phyloP scores from a whole-genome alignment of 192 early-diverging fungal species.

The Coemansia sp. region DNA sequence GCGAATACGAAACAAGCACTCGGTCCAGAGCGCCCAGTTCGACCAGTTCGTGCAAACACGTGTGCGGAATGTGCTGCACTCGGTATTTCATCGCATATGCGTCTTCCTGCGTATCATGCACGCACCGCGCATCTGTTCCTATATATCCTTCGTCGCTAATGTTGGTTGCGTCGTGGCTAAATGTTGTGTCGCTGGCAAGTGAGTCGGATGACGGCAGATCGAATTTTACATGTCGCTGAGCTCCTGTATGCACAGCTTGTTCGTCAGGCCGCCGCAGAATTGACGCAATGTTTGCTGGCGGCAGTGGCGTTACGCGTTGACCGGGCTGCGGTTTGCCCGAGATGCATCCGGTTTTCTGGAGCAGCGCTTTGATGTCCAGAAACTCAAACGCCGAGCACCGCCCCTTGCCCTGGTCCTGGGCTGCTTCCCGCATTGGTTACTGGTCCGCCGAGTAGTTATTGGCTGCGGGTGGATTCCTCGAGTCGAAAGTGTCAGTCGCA shows the following conservation, averaged over 20 bases:
- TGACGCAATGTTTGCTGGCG: slow-evolving; percentile 7
- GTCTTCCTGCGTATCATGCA: not conserved
- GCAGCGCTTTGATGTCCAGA: slow-evolving; percentile 26
- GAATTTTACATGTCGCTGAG: slow-evolving; percentile 34
- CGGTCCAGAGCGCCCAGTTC: slow-evolving; percentile 38
- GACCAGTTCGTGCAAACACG: slow-evolving; percentile 30
- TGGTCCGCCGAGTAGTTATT: not conserved
- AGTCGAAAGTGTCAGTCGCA: not conserved
- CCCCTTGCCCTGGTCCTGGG: slow-evolving; percentile 1
- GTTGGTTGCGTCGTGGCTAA: not conserved
- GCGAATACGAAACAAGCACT: slow-evolving; percentile 14
- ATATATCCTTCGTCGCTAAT: slow-evolving; percentile 13
- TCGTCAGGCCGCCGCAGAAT: slow-evolving; percentile 18
- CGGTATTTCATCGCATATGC: slow-evolving; percentile 6
- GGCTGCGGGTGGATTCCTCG: not conserved
- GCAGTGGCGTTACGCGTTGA: slow-evolving; percentile 19
- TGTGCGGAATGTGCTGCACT: slow-evolving; percentile 30
- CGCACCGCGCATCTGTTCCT: not conserved
- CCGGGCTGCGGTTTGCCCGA: slow-evolving; percentile 27
- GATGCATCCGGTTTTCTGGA: slow-evolving; percentile 23
- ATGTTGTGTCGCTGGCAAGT: not conserved
- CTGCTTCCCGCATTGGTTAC: slow-evolving; percentile 6
- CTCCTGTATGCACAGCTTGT: not conserved
- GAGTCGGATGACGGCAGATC: slow-evolving; percentile 9
- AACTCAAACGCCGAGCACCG: slow-evolving; percentile 26